phyloP scores from a whole-genome alignment of 2,329 filamentous ascomycete species.

The Scolecobasidium constrictum region DNA sequence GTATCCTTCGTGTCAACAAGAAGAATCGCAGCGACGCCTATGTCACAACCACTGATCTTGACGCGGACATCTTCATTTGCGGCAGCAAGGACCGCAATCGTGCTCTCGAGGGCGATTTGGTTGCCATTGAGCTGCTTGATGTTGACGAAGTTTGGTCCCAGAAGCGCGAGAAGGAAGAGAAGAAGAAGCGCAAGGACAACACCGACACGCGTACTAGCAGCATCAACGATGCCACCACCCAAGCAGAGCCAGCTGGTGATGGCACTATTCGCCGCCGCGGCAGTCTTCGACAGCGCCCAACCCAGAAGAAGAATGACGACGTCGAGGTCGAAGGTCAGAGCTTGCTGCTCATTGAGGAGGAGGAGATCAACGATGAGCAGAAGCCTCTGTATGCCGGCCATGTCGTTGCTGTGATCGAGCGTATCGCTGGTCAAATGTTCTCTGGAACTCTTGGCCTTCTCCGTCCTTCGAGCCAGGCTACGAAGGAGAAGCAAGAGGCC shows the following conservation, averaged over 20 bases:
- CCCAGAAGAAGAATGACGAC: conserved; percentile 99
- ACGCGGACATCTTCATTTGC: conserved; percentile 98
- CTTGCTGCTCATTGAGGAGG: conserved; percentile 89
- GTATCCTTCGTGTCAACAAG: conserved; percentile 96
- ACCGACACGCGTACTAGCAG: conserved; percentile 78
- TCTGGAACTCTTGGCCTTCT: conserved; percentile 90
- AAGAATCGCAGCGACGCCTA: conserved; percentile 99
- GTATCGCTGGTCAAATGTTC: conserved; percentile 97
- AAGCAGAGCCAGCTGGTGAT: conserved; percentile 56
- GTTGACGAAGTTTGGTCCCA: conserved; percentile 98
- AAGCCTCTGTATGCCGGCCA: conserved; percentile 97
- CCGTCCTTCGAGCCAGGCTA: conserved; percentile 93
- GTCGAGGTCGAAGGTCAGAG: conserved; percentile 98
- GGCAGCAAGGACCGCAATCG: conserved; percentile 98
- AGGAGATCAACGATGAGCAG: conserved; percentile 96
- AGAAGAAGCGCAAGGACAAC: conserved; percentile 99
- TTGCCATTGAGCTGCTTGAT: conserved; percentile 90
- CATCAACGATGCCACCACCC: conserved; percentile 49
- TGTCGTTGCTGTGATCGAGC: conserved; percentile 93
- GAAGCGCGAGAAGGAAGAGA: conserved; percentile 98
- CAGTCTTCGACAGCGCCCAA: conserved; percentile 90
- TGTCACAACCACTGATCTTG: conserved; percentile 86
- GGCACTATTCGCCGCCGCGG: conserved; percentile 85
- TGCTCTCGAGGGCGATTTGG: conserved; percentile 88
- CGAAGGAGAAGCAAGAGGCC: conserved; percentile 98